Conservation (phyloP, 148 eudicot species). For the Rhododendron simsii region DNA sequence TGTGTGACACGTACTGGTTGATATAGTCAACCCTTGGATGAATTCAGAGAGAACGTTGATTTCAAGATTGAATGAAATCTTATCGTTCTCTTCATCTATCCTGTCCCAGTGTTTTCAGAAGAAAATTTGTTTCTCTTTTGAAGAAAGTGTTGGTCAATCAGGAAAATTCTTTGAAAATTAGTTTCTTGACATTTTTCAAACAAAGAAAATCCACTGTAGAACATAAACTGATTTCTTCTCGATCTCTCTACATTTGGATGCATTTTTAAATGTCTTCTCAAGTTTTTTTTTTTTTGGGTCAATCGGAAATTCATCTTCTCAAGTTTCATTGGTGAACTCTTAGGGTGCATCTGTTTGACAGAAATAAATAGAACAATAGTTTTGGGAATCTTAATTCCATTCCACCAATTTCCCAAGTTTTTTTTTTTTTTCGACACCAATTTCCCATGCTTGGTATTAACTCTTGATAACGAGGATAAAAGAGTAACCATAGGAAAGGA, state of each 20-base stretch:
- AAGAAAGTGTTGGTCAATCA: neutral
- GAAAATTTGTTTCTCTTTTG: neutral
- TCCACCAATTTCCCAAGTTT: too few relatives aligned
- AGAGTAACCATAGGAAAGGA: neutral
- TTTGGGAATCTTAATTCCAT: neutral
- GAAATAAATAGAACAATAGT: neutral
- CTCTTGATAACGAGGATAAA: neutral
- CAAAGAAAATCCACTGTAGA: neutral
- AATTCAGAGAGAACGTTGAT: neutral
- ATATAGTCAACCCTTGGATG: neutral
- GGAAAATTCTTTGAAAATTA: neutral
- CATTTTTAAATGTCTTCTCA: neutral
- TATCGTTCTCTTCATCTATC: neutral
- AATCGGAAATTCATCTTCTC: neutral
- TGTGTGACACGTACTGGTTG: neutral
- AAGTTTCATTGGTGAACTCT: neutral
- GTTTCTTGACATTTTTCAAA: neutral
- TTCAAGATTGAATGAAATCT: neutral
- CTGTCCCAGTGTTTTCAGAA: neutral
- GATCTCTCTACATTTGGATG: neutral
- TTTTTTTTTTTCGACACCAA: neutral
- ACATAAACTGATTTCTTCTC: neutral
- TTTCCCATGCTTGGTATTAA: neutral
- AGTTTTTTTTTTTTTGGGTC: neutral
- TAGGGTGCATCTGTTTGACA: neutral